Conservation (phyloP, 495 filamentous ascomycete genomes). For the Penicillium bovifimosum region DNA sequence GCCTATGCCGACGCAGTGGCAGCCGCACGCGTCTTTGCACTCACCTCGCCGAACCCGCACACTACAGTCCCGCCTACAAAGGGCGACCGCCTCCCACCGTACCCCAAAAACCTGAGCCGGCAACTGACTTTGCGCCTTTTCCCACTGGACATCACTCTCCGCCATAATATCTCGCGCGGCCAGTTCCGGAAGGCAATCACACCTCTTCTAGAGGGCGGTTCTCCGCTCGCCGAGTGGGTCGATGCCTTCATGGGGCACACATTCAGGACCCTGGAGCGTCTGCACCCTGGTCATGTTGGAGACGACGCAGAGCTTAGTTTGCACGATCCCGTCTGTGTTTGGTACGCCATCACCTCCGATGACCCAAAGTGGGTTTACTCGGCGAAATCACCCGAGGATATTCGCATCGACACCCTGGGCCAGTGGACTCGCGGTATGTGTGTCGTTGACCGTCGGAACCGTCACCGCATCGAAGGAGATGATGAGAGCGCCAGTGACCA, state of each 20-base stretch:
- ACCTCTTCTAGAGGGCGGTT: slow-evolving; percentile 46
- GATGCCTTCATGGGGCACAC: slow-evolving; percentile 69
- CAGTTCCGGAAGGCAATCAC: slow-evolving; percentile 53
- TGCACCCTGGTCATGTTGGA: slow-evolving; percentile 49
- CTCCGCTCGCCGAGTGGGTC: slow-evolving; percentile 80
- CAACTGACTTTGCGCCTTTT: slow-evolving; percentile 72
- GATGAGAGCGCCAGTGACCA: slow-evolving; percentile 57
- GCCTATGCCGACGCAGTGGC: slow-evolving; percentile 76
- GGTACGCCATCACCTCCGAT: slow-evolving; percentile 66
- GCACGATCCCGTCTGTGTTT: slow-evolving; percentile 85
- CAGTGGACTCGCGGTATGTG: slow-evolving; percentile 96
- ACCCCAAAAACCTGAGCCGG: slow-evolving; percentile 59
- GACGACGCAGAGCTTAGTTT: slow-evolving; percentile 59
- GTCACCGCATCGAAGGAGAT: slow-evolving; percentile 55
- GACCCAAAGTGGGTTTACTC: slow-evolving; percentile 41
- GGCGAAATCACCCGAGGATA: slow-evolving; percentile 52
- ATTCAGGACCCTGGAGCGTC: slow-evolving; percentile 63
- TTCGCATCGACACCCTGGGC: slow-evolving; percentile 78
- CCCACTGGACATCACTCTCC: slow-evolving; percentile 82
- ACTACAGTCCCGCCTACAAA: slow-evolving; percentile 61
- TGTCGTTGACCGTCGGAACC: slow-evolving; percentile 66
- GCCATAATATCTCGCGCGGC: slow-evolving; percentile 59
- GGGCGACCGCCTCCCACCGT: slow-evolving; percentile 47
- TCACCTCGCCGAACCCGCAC: slow-evolving; percentile 72
- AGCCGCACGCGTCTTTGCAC: slow-evolving; percentile 80